Evolutionary conservation across 208 protist genomes (phyloP), one percentile per base, ranked within the genome.

Genomic region (Crithidia brevicula): DNA sequence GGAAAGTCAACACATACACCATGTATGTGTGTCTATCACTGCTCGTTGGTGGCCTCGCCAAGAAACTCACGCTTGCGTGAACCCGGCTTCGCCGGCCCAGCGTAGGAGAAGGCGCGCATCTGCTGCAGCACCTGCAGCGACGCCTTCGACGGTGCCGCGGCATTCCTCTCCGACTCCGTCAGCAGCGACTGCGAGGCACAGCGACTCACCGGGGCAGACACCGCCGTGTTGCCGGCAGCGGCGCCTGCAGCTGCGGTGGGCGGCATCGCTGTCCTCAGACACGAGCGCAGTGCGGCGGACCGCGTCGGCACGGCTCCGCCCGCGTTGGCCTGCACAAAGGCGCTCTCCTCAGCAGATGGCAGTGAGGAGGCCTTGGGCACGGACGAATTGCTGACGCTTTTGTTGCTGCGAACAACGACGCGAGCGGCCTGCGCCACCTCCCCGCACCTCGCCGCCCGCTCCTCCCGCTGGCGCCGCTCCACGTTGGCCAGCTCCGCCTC

Each of bases 51-150:
- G 25, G 82, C 33, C 33, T 94, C 88, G 3, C 83, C 81, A 6
- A 94, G 73, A 15, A 94, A n/a, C 16, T 82, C 77, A 23, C 85
- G 82, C 66, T 91, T 91, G 30, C 83, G 83, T n/a, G 68, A 72
- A 0, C 57, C 40, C 50, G 79, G 59, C 53, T 89, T 89, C 10
- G 61, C 69, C 5, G 74, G 58, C 13, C 50, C 62, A 16, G 69
- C 79, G 53, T 90, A 83, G 33, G 88, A 90, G 61, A 71, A 81
- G 20, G 88, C 88, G 11, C 88, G 78, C 78, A 79, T 75, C 72
- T 79, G 56, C 59, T 77, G 54, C 25, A 85, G 57, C 49, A 74
- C 61, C 38, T 64, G 59, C 33, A 81, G 62, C 16, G 82, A 61
- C 8, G 63, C 53, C 50, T 42, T 28, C 47, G 50, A 34, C 25